Conservation (phyloP, 164 flowering plant genomes). For the Echeveria elegans region DNA sequence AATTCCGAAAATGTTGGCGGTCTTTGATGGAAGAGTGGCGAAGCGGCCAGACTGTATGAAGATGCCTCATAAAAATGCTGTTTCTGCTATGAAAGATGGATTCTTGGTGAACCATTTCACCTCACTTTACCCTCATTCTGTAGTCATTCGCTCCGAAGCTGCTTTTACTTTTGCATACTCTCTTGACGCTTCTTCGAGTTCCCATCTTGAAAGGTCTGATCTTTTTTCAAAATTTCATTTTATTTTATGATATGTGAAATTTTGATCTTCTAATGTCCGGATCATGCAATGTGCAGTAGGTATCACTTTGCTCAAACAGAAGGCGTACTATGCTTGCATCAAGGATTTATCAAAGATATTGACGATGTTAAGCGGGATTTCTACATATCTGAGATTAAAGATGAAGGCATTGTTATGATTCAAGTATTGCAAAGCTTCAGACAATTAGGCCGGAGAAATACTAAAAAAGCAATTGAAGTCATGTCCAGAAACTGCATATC, state of each 20-base stretch:
- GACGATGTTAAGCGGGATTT: background rate
- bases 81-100: constrained; percentile 1
- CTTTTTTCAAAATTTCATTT: background rate
- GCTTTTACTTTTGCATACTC: background rate
- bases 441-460: background rate
- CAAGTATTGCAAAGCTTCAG: background rate
- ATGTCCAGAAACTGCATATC: background rate
- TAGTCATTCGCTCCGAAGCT: background rate
- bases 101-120: background rate
- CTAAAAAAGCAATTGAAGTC: background rate
- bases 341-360: background rate
- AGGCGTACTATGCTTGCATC: background rate
- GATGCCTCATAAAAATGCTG: background rate
- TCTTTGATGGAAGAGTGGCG: too few relatives aligned
- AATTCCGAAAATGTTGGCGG: too few relatives aligned
- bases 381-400: background rate
- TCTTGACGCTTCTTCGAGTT: background rate
- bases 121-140: constrained; percentile 3
- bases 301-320: background rate
- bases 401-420: background rate
- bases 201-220: background rate
- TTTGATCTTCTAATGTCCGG: background rate
- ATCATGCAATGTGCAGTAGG: background rate
- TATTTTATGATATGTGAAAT: background rate
- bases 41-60: background rate